Percentiles rank a stretch among this genome's conserved stretches.
phyloP scores from a whole-genome alignment of 1,284 basidiomycete genomes.

The Leucoagaricus sp. region DNA sequence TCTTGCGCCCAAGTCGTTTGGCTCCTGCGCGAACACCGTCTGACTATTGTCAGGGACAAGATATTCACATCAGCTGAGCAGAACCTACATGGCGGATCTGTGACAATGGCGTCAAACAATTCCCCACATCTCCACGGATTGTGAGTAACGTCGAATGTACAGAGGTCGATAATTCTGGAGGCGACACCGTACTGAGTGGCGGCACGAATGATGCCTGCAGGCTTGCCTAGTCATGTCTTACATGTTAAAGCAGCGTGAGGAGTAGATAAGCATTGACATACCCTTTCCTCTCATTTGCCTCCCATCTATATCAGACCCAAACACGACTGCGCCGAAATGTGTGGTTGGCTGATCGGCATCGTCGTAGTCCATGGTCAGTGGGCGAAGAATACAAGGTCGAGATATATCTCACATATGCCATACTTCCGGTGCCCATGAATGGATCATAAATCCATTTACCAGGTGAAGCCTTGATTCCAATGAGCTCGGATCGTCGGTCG shows the following conservation, averaged over 20 bases:
- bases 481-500: constrained; percentile 1
- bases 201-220: constrained; percentile 75
- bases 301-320: constrained; percentile 97
- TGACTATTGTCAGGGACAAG: constrained; percentile 21
- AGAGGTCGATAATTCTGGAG: constrained; percentile 78
- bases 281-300: constrained; percentile 95
- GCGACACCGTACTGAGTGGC: constrained; percentile 86
- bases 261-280: constrained; percentile 21
- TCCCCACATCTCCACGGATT: constrained; percentile 89
- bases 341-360: constrained; percentile 64
- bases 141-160: constrained; percentile 88
- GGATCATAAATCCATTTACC: constrained; percentile 96
- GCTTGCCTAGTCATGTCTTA: constrained; percentile 38
- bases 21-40: constrained; percentile 97
- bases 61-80: background rate
- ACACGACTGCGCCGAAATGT: constrained; percentile 85
- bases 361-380: background rate
- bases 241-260: background rate
- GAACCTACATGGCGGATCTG: constrained; percentile 86
- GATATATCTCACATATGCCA: constrained; percentile 84
- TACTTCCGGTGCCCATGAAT: constrained; percentile 95
- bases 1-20: constrained; percentile 86
- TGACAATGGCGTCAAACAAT: constrained; percentile 93
- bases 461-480: constrained; percentile 64
- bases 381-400: background rate